A percentile compares a stretch with the other conserved stretches of the same genome.
phyloP scores from a whole-genome alignment of 2,329 filamentous ascomycete species.

The Cercospora janseana region DNA sequence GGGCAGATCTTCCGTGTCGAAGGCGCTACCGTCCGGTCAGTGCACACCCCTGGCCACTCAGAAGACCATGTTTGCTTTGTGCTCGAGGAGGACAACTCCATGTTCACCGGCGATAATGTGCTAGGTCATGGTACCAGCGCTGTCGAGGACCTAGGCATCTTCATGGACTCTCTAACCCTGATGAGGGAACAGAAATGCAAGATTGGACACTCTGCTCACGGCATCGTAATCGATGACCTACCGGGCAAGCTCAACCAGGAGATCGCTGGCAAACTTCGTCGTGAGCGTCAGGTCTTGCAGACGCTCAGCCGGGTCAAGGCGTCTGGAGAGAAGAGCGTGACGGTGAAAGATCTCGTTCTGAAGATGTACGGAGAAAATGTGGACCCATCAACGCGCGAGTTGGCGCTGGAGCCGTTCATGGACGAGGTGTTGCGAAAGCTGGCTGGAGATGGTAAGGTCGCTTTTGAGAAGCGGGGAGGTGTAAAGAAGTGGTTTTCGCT shows the following conservation, averaged over 20 bases:
- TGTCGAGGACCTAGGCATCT: slow-evolving; percentile 43
- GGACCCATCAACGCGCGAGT: slow-evolving; percentile 38
- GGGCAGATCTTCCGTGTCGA: slow-evolving; percentile 42
- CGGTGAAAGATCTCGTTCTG: slow-evolving; percentile 45
- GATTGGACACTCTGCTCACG: slow-evolving; percentile 50
- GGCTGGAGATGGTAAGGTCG: slow-evolving; percentile 39
- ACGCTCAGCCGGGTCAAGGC: slow-evolving; percentile 33
- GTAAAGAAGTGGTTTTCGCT: slow-evolving; percentile 30
- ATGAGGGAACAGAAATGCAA: slow-evolving; percentile 41
- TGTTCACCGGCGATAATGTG: slow-evolving; percentile 43
- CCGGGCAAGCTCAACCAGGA: slow-evolving; percentile 42
- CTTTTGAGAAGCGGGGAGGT: slow-evolving; percentile 30
- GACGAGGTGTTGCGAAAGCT: slow-evolving; percentile 63
- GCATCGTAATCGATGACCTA: slow-evolving; percentile 42
- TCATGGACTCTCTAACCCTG: slow-evolving; percentile 38
- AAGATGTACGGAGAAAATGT: slow-evolving; percentile 44
- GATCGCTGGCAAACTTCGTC: slow-evolving; percentile 40
- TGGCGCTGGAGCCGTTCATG: slow-evolving; percentile 81
- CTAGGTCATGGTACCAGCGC: slow-evolving; percentile 43
- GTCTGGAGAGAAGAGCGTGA: slow-evolving; percentile 38
- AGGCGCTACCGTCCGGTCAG: slow-evolving; percentile 42
- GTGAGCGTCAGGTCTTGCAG: slow-evolving; percentile 44
- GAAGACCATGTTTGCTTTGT: slow-evolving; percentile 40
- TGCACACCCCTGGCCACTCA: slow-evolving; percentile 39
- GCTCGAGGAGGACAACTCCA: slow-evolving; percentile 39